phyloP scores from a whole-genome alignment of 352 stramenopile species.

The Pseudoperonospora humuli region DNA sequence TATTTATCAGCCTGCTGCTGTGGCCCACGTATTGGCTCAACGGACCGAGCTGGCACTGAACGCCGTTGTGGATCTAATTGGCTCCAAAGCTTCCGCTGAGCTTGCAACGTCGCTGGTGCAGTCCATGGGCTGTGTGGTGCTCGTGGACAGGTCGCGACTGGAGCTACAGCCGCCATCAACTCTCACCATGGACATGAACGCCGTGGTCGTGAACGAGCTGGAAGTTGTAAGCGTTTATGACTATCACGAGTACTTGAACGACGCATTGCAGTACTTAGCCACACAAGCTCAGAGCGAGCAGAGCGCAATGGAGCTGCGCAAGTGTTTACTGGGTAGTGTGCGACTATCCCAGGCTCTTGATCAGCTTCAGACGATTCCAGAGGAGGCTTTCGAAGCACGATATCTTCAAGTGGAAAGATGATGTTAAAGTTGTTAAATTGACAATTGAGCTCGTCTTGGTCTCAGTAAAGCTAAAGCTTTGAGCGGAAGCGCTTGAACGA shows the following conservation, averaged over 20 bases:
- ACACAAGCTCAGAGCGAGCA: conserved; percentile 12
- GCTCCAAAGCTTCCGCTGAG: conserved; percentile 29
- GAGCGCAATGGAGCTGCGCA: conserved; percentile 14
- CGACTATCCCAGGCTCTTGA: conserved; percentile 13
- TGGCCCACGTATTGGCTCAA: conserved; percentile 14
- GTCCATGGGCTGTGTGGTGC: conserved; percentile 39
- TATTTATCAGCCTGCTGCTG: conserved; percentile 24
- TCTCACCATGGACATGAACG: conserved; percentile 59
- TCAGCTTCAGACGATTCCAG: conserved; percentile 20
- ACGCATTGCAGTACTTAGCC: conserved; percentile 39
- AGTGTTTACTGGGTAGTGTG: conserved; percentile 16
- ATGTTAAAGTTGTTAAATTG: neutral
- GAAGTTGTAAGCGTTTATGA: conserved; percentile 33
- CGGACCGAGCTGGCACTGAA: conserved; percentile 30
- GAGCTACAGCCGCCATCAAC: conserved; percentile 20
- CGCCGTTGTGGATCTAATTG: conserved; percentile 46
- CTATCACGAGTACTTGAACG: conserved; percentile 20
- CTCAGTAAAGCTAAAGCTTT: conserved; percentile 7
- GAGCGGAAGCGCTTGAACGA: conserved; percentile 77
- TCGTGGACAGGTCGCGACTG: conserved; percentile 29
- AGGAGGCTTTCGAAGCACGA: conserved; percentile 8
- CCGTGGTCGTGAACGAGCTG: conserved; percentile 62
- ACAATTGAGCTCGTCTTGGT: no score
- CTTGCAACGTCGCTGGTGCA: conserved; percentile 37
- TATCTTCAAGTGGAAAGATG: conserved; percentile 25